These are phyloP conservation scores for Xylaria sp. DNA, from an alignment of 2,329 filamentous ascomycete species.

Conservation along the genomic window DNA sequence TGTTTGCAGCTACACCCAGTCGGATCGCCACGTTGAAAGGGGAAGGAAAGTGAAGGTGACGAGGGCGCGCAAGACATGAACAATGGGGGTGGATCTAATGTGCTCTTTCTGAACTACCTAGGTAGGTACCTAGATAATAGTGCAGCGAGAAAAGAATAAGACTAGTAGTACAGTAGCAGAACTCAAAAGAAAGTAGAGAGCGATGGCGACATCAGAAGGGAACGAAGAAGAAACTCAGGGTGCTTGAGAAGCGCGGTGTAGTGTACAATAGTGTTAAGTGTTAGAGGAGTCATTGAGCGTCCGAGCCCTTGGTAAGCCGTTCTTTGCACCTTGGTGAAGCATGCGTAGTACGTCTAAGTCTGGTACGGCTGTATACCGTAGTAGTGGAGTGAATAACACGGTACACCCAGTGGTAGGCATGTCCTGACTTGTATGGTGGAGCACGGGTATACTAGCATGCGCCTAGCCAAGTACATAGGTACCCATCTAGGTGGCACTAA, in stretches of 20 bases:
- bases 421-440: conserved; percentile 3
- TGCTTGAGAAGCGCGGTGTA: background rate
- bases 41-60: background rate
- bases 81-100: conserved; percentile 16
- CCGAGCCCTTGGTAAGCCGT: background rate
- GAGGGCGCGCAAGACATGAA: background rate
- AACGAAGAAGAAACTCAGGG: conserved; percentile 1
- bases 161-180: too few species aligned
- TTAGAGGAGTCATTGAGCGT: too few species aligned
- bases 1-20: conserved; percentile 25
- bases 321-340: background rate
- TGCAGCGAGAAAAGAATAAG: background rate
- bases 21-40: conserved; percentile 24
- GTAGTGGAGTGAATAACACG: background rate
- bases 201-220: conserved; percentile 14
- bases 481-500: background rate
- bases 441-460: background rate
- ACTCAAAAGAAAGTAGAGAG: conserved; percentile 15
- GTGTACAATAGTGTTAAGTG: background rate
- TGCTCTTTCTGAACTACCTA: conserved; percentile 5
- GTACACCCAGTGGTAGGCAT: background rate
- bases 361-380: background rate
- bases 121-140: background rate
- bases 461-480: background rate
- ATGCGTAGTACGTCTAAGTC: background rate